A percentile compares a stretch with the other conserved stretches of the same genome.
Evolutionary conservation across 108 stramenopile genomes (phyloP).

Genomic region (Aurantiochytrium sp.): DNA sequence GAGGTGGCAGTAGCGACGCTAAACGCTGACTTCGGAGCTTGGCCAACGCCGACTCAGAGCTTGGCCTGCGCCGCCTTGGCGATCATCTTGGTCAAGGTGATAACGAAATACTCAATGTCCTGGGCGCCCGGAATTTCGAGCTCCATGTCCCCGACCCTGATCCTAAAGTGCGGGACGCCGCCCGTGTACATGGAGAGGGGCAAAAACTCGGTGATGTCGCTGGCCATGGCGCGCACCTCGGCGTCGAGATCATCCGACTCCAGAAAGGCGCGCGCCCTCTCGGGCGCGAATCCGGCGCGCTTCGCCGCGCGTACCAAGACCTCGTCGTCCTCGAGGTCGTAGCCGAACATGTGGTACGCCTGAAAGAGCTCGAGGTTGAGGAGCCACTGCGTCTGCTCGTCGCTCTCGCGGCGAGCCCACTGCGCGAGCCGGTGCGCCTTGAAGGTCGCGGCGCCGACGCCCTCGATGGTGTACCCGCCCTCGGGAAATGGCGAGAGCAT

Average conservation of each 20-base stretch:
- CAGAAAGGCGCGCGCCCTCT: neutral
- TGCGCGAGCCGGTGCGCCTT: slow-evolving; percentile 20
- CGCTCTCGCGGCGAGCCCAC: neutral
- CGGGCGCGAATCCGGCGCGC: neutral
- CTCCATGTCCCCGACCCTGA: neutral
- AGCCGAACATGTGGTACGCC: neutral
- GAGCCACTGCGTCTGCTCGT: slow-evolving; percentile 15
- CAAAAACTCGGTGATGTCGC: neutral
- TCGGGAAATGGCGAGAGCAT: slow-evolving; percentile 12
- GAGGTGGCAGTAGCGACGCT: no score
- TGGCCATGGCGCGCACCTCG: neutral
- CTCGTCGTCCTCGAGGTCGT: neutral
- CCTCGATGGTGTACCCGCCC: slow-evolving; percentile 5
- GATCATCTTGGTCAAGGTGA: neutral
- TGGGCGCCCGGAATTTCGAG: slow-evolving; percentile 5
- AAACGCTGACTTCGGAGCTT: no score
- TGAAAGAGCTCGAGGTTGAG: neutral
- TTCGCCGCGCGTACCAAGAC: neutral
- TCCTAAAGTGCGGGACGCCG: neutral
- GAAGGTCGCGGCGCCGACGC: neutral
- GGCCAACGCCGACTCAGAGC: neutral
- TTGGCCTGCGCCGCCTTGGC: neutral
- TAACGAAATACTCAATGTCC: slow-evolving; percentile 22
- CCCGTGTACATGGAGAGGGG: neutral
- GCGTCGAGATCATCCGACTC: neutral